Conservation (phyloP, 192 early-diverging fungal species). For the Linnemannia schmuckeri region DNA sequence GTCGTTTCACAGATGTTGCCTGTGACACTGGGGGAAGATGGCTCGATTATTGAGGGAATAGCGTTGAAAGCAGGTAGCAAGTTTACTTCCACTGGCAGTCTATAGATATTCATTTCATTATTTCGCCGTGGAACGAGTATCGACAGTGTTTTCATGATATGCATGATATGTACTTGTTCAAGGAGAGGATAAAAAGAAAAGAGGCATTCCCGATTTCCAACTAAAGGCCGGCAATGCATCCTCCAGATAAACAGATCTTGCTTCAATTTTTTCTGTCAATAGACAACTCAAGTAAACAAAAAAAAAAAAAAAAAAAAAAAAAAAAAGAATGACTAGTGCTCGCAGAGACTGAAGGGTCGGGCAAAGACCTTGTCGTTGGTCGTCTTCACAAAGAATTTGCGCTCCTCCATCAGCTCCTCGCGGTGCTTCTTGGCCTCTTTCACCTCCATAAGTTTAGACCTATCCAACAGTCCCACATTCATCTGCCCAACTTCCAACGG, state of each 20-base stretch:
- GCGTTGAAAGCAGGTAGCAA: not conserved
- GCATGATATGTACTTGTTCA: too few relatives aligned
- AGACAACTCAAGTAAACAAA: too few relatives aligned
- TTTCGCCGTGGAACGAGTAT: too few relatives aligned
- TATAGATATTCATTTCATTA: too few relatives aligned
- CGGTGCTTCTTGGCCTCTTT: constrained; percentile 18
- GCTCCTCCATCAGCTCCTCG: constrained; percentile 24
- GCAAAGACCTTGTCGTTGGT: constrained; percentile 26
- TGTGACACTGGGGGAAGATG: not conserved
- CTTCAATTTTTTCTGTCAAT: too few relatives aligned
- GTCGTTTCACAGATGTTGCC: not conserved
- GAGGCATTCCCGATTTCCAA: too few relatives aligned
- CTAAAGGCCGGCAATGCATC: too few relatives aligned
- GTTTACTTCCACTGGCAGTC: not conserved
- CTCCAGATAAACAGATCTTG: too few relatives aligned
- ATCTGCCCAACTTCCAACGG: constrained; percentile 5
- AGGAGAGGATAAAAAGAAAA: too few relatives aligned
- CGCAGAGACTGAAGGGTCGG: constrained; percentile 21
- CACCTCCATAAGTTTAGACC: constrained; percentile 7
- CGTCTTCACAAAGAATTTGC: constrained; percentile 17
- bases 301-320: too few relatives aligned
- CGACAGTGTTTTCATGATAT: too few relatives aligned
- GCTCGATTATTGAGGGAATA: not conserved
- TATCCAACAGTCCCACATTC: not conserved
- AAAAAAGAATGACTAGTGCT: not conserved